Percentiles rank a stretch among this genome's conserved stretches.
These are phyloP conservation scores for Colletotrichum acutatum DNA, from an alignment of 2,329 filamentous ascomycete species.

Conservation along the genomic window DNA sequence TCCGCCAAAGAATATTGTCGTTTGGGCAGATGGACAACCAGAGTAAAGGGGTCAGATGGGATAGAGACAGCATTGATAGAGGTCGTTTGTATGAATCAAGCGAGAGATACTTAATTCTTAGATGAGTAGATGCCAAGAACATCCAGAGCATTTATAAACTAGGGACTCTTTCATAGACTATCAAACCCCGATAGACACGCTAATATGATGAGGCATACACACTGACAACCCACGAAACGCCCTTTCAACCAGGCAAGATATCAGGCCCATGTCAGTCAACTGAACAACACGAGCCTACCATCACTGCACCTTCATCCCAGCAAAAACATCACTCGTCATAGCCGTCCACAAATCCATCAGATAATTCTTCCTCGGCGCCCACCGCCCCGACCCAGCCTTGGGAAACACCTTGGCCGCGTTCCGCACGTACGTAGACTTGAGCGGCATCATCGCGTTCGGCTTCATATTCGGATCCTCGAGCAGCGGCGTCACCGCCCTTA, in stretches of 20 bases:
- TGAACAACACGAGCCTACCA: too few relatives aligned
- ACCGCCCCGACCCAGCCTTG: conserved; percentile 53
- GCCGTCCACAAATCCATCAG: conserved; percentile 16
- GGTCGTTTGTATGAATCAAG: background rate
- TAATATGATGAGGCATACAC: background rate
- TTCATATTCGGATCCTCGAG: conserved; percentile 51
- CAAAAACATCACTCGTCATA: conserved; percentile 7
- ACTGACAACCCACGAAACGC: background rate
- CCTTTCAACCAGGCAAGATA: background rate
- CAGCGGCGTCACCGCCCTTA: conserved; percentile 55
- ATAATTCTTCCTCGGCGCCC: conserved; percentile 30
- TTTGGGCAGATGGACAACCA: conserved; percentile 55
- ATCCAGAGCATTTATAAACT: background rate
- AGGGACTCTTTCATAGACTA: too few relatives aligned
- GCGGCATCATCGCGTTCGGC: conserved; percentile 51
- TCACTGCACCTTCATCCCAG: background rate
- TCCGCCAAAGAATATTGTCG: conserved; percentile 55
- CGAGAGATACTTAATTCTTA: background rate
- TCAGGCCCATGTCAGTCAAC: background rate
- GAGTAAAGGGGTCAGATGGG: background rate
- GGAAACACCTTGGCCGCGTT: conserved; percentile 54
- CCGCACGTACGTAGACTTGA: conserved; percentile 64
- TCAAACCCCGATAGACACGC: too few relatives aligned
- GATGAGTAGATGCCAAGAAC: background rate
- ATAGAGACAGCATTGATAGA: background rate